phyloP scores from a whole-genome alignment of 495 filamentous ascomycete species.

The Aspergillus heteromorphus region DNA sequence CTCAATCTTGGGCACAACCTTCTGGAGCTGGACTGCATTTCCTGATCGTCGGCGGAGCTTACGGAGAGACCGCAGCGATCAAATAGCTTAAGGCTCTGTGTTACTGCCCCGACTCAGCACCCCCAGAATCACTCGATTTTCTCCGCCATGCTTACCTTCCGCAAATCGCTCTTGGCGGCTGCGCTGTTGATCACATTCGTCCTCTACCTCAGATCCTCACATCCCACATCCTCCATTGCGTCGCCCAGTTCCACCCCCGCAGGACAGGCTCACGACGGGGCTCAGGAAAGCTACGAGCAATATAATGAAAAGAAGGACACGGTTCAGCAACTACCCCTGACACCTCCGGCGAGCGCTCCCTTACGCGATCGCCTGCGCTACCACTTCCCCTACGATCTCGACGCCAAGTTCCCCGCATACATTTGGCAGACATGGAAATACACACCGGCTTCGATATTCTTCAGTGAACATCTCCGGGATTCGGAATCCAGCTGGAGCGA shows the following conservation, averaged over 20 bases:
- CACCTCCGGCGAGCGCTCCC: conserved; percentile 38
- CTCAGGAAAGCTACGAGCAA: conserved; percentile 7
- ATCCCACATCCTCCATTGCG: conserved; percentile 28
- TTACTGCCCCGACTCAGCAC: neutral
- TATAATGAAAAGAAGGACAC: conserved; percentile 12
- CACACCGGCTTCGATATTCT: conserved; percentile 73
- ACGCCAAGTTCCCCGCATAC: conserved; percentile 86
- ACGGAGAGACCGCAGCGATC: conserved; percentile 6
- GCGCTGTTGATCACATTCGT: conserved; percentile 63
- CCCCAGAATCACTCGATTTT: neutral
- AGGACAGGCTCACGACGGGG: neutral
- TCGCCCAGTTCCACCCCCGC: conserved; percentile 21
- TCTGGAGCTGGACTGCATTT: neutral
- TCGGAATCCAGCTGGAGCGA: conserved; percentile 89
- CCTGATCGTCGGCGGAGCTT: conserved; percentile 13
- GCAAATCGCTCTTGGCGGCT: conserved; percentile 64
- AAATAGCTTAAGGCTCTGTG: neutral
- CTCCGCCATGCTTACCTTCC: conserved; percentile 59
- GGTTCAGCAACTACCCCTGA: conserved; percentile 33
- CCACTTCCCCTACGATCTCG: conserved; percentile 88
- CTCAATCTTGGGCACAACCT: neutral
- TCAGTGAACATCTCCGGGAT: conserved; percentile 65
- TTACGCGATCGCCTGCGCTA: conserved; percentile 82
- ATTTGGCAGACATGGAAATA: conserved; percentile 99
- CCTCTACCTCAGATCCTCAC: conserved; percentile 63